Conservation (phyloP, 768 basidiomycete genomes). For the Tricholoma bakamatsutake region DNA sequence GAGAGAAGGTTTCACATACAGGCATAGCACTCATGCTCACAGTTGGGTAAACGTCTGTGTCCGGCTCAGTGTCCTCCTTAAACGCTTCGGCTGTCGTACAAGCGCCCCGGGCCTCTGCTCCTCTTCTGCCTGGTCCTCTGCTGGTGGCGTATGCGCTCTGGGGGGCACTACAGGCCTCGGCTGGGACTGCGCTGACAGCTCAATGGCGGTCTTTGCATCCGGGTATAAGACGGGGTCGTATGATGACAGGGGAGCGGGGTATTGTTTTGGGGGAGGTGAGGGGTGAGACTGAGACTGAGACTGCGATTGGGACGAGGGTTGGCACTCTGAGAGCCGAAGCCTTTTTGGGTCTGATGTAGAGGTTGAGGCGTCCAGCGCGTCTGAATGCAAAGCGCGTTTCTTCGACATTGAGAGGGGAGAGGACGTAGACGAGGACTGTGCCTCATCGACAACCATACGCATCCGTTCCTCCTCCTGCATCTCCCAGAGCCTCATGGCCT, state of each 20-base stretch:
- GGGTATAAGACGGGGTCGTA: conserved; percentile 33
- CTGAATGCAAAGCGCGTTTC: conserved; percentile 12
- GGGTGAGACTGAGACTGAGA: neutral
- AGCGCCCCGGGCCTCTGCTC: conserved; percentile 6
- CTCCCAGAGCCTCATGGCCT: conserved; percentile 9
- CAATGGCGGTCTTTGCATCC: conserved; percentile 26
- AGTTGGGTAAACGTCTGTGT: conserved; percentile 28
- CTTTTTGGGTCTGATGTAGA: conserved; percentile 7
- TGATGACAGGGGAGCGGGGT: conserved; percentile 29
- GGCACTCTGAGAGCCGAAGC: conserved; percentile 5
- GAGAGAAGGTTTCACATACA: neutral
- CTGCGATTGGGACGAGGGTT: neutral
- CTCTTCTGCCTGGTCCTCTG: conserved; percentile 12
- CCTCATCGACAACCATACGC: conserved; percentile 7
- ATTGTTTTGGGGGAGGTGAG: conserved; percentile 25
- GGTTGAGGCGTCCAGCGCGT: conserved; percentile 1
- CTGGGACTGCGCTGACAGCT: conserved; percentile 16
- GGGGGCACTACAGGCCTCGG: conserved; percentile 3
- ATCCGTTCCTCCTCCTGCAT: conserved; percentile 8
- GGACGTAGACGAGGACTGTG: neutral
- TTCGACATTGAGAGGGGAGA: neutral
- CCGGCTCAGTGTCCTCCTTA: conserved; percentile 23
- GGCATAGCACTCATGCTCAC: conserved; percentile 2
- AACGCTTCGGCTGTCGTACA: conserved; percentile 11
- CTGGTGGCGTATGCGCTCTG: conserved; percentile 3